These are phyloP conservation scores for Ogataea saltuana DNA, from an alignment of 805 yeast genomes.

Conservation along the genomic window DNA sequence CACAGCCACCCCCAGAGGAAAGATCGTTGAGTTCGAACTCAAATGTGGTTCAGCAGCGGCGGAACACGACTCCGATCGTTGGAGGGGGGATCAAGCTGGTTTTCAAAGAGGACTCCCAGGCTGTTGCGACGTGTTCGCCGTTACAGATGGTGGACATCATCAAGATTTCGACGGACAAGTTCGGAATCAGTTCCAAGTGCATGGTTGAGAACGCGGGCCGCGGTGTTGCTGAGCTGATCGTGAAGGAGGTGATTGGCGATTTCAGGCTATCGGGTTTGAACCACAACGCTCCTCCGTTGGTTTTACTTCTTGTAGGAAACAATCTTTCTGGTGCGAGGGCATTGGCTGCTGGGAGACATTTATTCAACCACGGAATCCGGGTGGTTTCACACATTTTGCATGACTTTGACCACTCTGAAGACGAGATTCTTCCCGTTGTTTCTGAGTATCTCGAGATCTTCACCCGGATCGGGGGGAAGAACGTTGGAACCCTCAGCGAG, in stretches of 20 bases:
- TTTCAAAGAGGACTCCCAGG: conserved; percentile 24
- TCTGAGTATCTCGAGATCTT: conserved; percentile 55
- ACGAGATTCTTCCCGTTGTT: conserved; percentile 37
- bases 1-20: conserved; percentile 9
- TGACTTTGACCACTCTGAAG: conserved; percentile 41
- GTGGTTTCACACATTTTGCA: conserved; percentile 53
- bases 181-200: conserved; percentile 45
- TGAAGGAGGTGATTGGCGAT: conserved; percentile 67
- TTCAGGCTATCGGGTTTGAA: conserved; percentile 63
- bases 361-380: conserved; percentile 71
- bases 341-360: conserved; percentile 75
- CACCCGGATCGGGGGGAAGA: conserved; percentile 67
- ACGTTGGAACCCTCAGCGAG: conserved; percentile 40
- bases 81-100: conserved; percentile 19
- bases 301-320: conserved; percentile 71
- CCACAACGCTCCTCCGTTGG: conserved; percentile 79
- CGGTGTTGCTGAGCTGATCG: conserved; percentile 59
- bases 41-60: conserved; percentile 17
- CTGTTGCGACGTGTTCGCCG: conserved; percentile 67
- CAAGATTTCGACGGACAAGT: conserved; percentile 54
- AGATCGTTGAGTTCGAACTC: conserved; percentile 24
- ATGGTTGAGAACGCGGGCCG: conserved; percentile 69
- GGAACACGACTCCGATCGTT: conserved; percentile 19
- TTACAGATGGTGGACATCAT: conserved; percentile 79
- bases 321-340: conserved; percentile 75